Conservation (phyloP, 2,329 filamentous ascomycete genomes). For the Calycina marina region DNA sequence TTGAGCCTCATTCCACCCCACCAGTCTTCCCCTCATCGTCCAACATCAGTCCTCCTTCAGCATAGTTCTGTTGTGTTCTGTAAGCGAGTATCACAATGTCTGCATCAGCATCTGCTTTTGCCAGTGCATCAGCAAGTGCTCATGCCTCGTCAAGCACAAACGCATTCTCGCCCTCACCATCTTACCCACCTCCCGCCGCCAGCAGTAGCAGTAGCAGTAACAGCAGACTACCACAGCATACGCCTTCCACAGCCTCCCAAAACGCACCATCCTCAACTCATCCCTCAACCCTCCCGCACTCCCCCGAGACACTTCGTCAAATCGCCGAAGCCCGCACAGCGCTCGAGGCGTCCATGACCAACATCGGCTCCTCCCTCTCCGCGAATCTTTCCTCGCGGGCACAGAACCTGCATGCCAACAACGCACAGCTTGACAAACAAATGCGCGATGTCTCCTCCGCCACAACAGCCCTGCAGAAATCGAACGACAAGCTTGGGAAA, state of each 20-base stretch:
- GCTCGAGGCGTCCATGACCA: slow-evolving; percentile 36
- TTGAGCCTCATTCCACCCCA: too few species aligned
- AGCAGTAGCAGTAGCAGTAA: slow-evolving; percentile 1
- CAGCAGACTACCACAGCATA: too few species aligned
- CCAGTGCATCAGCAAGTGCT: slow-evolving; percentile 2
- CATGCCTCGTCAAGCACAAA: slow-evolving; percentile 2
- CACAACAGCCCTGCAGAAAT: slow-evolving; percentile 42
- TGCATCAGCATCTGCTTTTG: too few species aligned
- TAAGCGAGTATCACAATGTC: too few species aligned
- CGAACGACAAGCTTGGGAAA: slow-evolving; percentile 49
- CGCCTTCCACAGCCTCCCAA: slow-evolving; percentile 2
- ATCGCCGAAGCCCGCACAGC: slow-evolving; percentile 42
- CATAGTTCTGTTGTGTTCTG: too few species aligned
- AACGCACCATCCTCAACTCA: slow-evolving; percentile 3
- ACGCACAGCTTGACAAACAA: slow-evolving; percentile 48
- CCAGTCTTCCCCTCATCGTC: too few species aligned
- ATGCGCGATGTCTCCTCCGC: slow-evolving; percentile 48
- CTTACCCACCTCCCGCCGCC: too few species aligned
- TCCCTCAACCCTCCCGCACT: slow-evolving; percentile 8
- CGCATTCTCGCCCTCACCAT: slow-evolving; percentile 2
- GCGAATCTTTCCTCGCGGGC: slow-evolving; percentile 54
- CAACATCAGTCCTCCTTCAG: too few species aligned
- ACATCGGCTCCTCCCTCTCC: slow-evolving; percentile 55
- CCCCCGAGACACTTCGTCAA: slow-evolving; percentile 19
- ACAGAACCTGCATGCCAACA: slow-evolving; percentile 53